phyloP scores from a whole-genome alignment of 2,329 filamentous ascomycete genomes.

The Penicillium griseofulvum region DNA sequence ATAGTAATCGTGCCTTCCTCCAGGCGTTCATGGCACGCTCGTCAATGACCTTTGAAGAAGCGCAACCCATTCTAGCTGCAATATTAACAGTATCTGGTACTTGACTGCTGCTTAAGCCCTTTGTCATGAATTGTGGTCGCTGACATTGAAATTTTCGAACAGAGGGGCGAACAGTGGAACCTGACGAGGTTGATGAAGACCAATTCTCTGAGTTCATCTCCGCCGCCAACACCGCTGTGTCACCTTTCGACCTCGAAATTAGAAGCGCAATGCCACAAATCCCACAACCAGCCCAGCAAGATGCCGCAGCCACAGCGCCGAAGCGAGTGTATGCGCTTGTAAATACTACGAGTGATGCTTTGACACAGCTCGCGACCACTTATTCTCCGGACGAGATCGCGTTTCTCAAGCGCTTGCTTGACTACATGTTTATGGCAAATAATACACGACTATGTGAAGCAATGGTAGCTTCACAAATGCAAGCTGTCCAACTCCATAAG shows the following conservation, averaged over 20 bases:
- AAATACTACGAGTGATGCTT: conserved; percentile 79
- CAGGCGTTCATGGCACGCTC: conserved; percentile 82
- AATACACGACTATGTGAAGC: conserved; percentile 79
- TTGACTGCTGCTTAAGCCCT: not conserved
- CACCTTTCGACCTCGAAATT: conserved; percentile 84
- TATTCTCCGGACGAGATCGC: conserved; percentile 80
- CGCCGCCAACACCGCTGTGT: conserved; percentile 68
- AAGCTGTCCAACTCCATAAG: conserved; percentile 69
- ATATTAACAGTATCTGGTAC: conserved; percentile 64
- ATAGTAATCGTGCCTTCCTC: conserved; percentile 82
- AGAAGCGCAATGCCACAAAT: conserved; percentile 69
- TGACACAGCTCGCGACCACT: conserved; percentile 83
- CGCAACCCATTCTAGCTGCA: conserved; percentile 69
- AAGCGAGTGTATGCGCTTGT: conserved; percentile 77
- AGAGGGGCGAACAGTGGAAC: conserved; percentile 50
- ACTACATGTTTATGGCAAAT: conserved; percentile 86
- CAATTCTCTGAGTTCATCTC: conserved; percentile 68
- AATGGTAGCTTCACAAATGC: conserved; percentile 75
- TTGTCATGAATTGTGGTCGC: not conserved
- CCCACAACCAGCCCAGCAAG: conserved; percentile 42
- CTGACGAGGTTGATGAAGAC: conserved; percentile 65
- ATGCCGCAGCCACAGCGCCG: conserved; percentile 4
- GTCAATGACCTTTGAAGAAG: conserved; percentile 71
- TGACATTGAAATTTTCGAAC: not conserved
- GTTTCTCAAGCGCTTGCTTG: conserved; percentile 82